Conservation (phyloP, 1,284 basidiomycete species). For the Xerocomus alliaceus region DNA sequence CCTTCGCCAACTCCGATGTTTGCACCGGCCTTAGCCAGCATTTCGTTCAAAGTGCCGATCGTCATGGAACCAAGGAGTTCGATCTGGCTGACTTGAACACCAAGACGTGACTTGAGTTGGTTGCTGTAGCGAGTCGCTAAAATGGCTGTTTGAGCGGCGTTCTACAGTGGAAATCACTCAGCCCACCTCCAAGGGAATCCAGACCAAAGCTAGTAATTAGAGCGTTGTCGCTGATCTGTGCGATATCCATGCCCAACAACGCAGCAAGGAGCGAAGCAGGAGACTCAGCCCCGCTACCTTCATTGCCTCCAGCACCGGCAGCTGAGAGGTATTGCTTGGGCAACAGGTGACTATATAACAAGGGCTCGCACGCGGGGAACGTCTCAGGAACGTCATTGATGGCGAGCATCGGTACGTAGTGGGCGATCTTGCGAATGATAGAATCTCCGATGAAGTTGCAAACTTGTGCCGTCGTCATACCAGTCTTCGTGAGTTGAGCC, state of each 20-base stretch:
- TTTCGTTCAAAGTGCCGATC: constrained; percentile 31
- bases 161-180: neutral
- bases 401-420: constrained; percentile 41
- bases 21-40: constrained; percentile 25
- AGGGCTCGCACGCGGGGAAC: constrained; percentile 34
- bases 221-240: constrained; percentile 37
- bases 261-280: constrained; percentile 35
- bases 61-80: constrained; percentile 42
- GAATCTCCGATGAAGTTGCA: constrained; percentile 43
- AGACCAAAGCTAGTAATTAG: constrained; percentile 41
- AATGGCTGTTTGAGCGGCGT: neutral
- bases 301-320: constrained; percentile 12
- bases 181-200: constrained; percentile 39
- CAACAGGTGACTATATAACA: constrained; percentile 34
- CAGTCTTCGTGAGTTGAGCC: constrained; percentile 36
- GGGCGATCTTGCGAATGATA: constrained; percentile 35
- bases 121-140: constrained; percentile 39
- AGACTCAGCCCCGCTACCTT: constrained; percentile 20
- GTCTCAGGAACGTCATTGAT: constrained; percentile 32
- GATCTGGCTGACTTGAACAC: constrained; percentile 39
- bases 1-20: constrained; percentile 5
- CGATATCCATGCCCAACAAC: constrained; percentile 32
- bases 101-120: constrained; percentile 35
- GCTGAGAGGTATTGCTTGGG: constrained; percentile 31
- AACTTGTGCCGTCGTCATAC: constrained; percentile 41